Evolutionary conservation across 2,329 filamentous ascomycete genomes (phyloP).

Genomic region (Geosmithia flava): DNA sequence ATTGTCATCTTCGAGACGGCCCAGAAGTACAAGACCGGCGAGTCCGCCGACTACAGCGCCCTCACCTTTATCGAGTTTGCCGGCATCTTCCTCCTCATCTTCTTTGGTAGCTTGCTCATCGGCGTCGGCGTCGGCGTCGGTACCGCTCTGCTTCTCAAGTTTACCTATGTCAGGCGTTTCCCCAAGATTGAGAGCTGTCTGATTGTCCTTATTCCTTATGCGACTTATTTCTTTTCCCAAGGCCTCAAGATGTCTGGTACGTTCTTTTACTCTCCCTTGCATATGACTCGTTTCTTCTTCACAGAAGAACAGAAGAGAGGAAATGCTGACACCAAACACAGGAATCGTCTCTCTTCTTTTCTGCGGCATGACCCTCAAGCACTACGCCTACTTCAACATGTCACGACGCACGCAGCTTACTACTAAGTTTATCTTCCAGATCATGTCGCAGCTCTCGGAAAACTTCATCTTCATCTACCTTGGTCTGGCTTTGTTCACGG

Average conservation of each 20-base stretch:
- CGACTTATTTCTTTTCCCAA: conserved; percentile 96
- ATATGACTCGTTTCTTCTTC: background rate
- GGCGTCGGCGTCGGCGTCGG: conserved; percentile 77
- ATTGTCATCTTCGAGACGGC: conserved; percentile 98
- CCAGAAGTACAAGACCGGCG: conserved; percentile 75
- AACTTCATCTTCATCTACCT: conserved; percentile 99
- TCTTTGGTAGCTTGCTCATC: conserved; percentile 87
- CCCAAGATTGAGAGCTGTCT: conserved; percentile 96
- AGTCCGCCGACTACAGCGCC: conserved; percentile 59
- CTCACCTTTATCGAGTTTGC: conserved; percentile 82
- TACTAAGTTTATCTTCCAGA: conserved; percentile 94
- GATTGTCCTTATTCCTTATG: conserved; percentile 87
- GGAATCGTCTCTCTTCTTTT: conserved; percentile 94
- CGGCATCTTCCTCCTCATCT: conserved; percentile 88
- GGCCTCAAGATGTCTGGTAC: conserved; percentile 88
- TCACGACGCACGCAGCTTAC: conserved; percentile 92
- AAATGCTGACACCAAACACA: conserved; percentile 18
- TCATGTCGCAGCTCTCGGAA: conserved; percentile 87
- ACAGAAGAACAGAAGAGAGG: no score
- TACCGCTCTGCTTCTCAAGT: conserved; percentile 82
- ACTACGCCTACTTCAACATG: conserved; percentile 99
- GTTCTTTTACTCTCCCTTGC: background rate
- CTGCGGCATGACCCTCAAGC: conserved; percentile 95
- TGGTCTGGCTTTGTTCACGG: conserved; percentile 87
- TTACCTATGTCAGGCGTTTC: conserved; percentile 83